Percentiles rank a stretch among this genome's conserved stretches.
phyloP scores from a whole-genome alignment of 305 asterid genomes.

The Fraxinus dipetala region DNA sequence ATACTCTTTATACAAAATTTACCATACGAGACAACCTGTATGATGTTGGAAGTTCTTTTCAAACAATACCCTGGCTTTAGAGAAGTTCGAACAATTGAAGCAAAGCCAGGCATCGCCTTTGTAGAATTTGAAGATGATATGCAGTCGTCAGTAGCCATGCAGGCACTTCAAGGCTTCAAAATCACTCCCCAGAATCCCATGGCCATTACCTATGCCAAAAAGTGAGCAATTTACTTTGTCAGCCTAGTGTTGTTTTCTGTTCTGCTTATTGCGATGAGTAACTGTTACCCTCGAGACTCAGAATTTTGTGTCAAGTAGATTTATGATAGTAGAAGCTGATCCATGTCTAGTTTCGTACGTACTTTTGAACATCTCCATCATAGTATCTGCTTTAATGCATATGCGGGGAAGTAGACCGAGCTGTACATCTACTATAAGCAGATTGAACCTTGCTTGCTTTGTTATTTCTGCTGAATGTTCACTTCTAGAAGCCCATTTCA shows the following conservation, averaged over 20 bases:
- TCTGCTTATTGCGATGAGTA: neutral
- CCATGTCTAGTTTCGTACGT: neutral
- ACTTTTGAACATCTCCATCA: neutral
- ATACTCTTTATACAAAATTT: constrained; percentile 85
- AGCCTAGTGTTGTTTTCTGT: neutral
- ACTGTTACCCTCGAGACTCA: neutral
- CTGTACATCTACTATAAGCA: neutral
- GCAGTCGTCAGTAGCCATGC: constrained; percentile 91
- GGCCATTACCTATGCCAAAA: constrained; percentile 87
- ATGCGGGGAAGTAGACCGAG: neutral
- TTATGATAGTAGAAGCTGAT: neutral
- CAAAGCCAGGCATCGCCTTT: constrained; percentile 97
- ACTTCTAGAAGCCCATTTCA: neutral
- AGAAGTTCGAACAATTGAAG: constrained; percentile 93
- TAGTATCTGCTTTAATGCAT: neutral
- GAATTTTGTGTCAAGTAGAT: neutral
- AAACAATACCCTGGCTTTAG: constrained; percentile 92
- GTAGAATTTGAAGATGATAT: constrained; percentile 86
- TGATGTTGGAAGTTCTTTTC: constrained; percentile 91
- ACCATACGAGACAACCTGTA: constrained; percentile 79
- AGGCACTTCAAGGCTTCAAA: constrained; percentile 93
- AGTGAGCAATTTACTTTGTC: constrained; percentile 31
- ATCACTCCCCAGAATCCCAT: constrained; percentile 85
- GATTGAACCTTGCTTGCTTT: neutral
- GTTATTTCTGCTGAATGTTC: neutral